Evolutionary conservation across 2,329 filamentous ascomycete species (phyloP).

Genomic region (Cyclaneusma minus): DNA sequence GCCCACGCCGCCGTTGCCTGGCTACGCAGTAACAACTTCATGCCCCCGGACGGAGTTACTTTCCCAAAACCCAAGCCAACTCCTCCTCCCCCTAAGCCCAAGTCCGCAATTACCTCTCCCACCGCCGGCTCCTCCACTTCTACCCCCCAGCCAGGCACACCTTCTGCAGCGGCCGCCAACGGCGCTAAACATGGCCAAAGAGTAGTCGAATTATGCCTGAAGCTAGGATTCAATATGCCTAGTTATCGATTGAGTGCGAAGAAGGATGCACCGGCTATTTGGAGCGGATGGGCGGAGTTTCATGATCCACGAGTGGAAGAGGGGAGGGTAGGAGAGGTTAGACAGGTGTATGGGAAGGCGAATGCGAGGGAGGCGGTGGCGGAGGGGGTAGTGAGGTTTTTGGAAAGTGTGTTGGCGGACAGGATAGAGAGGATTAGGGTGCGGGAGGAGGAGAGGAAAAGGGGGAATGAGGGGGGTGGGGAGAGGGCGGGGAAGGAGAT

Average conservation of each 20-base stretch:
- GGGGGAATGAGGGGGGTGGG: too few species aligned
- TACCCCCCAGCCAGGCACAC: too few species aligned
- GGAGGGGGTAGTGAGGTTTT: slow-evolving; percentile 21
- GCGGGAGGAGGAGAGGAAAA: slow-evolving; percentile 7
- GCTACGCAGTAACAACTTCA: slow-evolving; percentile 14
- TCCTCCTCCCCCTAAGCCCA: slow-evolving; percentile 6
- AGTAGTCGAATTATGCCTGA: slow-evolving; percentile 8
- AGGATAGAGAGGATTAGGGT: slow-evolving; percentile 8
- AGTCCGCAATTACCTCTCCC: too few species aligned
- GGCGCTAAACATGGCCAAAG: too few species aligned
- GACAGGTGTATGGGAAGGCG: slow-evolving; percentile 29
- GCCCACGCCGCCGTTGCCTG: slow-evolving; percentile 18
- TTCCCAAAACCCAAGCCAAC: slow-evolving; percentile 4
- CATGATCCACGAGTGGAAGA: slow-evolving; percentile 8
- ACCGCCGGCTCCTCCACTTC: too few species aligned
- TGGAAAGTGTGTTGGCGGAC: slow-evolving; percentile 20
- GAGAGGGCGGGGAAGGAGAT: too few species aligned
- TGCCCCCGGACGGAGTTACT: slow-evolving; percentile 11
- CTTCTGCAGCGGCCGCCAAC: too few species aligned
- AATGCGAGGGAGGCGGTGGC: slow-evolving; percentile 32
- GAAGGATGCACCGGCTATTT: slow-evolving; percentile 7
- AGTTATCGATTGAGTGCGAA: slow-evolving; percentile 10
- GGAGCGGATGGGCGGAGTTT: slow-evolving; percentile 14
- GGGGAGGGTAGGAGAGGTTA: slow-evolving; percentile 15
- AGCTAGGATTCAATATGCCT: slow-evolving; percentile 12